Evolutionary conservation across 257 asterid species (phyloP).

Genomic region (Orobanche coerulescens): DNA sequence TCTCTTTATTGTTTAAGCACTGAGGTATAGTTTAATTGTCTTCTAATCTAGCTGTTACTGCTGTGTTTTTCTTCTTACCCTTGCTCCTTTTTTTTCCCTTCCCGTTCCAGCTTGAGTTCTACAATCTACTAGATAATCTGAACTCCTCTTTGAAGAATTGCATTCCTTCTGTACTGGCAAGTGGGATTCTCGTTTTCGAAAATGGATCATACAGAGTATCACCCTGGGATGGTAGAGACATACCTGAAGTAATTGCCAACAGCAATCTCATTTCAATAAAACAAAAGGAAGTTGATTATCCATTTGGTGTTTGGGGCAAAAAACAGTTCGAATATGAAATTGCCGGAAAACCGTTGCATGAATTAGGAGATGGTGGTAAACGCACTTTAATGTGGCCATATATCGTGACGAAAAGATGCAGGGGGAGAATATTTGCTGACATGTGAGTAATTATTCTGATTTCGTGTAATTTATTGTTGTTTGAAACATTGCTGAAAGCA

Average conservation of each 20-base stretch:
- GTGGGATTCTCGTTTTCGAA: constrained; percentile 70
- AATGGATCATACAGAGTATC: constrained; percentile 51
- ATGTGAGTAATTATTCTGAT: constrained; percentile 46
- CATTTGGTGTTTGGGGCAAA: constrained; percentile 80
- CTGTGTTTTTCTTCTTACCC: constrained; percentile 11
- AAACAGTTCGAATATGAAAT: constrained; percentile 52
- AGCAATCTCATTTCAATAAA: constrained; percentile 31
- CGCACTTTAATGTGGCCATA: constrained; percentile 65
- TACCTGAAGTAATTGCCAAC: constrained; percentile 53
- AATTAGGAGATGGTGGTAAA: constrained; percentile 35
- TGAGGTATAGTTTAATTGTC: constrained; percentile 48
- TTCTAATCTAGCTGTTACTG: constrained; percentile 10
- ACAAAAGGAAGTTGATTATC: constrained; percentile 45
- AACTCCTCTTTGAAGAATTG: constrained; percentile 62
- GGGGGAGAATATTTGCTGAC: constrained; percentile 76
- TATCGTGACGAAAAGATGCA: constrained; percentile 79
- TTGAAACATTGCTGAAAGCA: constrained; percentile 10
- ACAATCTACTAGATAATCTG: constrained; percentile 39
- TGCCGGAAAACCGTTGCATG: constrained; percentile 39
- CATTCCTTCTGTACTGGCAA: constrained; percentile 67
- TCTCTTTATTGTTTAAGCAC: constrained; percentile 87
- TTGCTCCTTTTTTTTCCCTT: background rate
- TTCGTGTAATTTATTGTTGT: constrained; percentile 12
- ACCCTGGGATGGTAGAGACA: constrained; percentile 82
- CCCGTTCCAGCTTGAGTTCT: constrained; percentile 75